Base-by-base conservation (phyloP, 106 monocot species). In the Platanthera guangdongensis region DNA sequence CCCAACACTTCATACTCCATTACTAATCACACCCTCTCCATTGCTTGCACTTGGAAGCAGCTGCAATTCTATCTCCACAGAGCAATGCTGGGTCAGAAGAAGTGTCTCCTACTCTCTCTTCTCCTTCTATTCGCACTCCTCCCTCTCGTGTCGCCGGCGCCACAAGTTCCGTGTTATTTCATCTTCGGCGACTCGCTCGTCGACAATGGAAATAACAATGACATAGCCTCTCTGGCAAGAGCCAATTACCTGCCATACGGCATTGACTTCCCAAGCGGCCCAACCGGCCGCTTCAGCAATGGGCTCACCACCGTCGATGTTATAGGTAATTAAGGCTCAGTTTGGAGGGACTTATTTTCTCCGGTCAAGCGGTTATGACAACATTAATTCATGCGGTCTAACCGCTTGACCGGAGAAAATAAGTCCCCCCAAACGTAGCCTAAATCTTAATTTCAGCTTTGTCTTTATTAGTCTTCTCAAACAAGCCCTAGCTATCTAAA, bases 151-250 rank as follows among this genome's bases (percentile, higher is more conserved):
- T 60, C 55, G 28, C n/a, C 79, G 52, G 90, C 76, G 5, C 91
- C 90, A 7, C 91, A 89, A 45, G 96, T 91, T 4, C 93, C 96
- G 8, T 91, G 93, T 50, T 91, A 89, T 80, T 97, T 93, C 80
- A 80, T 93, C 74, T 97, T 97, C 71, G 96, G 93, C 8, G 96
- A 97, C 78, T 97, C 96, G 32, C 81, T 97, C 14, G 91, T 97
- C 4, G 96, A 97, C 73, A 97, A 89, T 71, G 96, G 96, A 50
- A 97, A 97, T 83, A 97, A 97, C 82, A 97, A 97, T 73, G 57
- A 74, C 60, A 90, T 97, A 0, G 82, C 86, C n/a, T 90, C 96
- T 1, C 52, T 97, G 51, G 93, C 96, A 1, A 67, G 83, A 52
- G 96, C 93, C 0, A 86, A 97, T 67, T 97, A 94, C 79, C 63